phyloP scores from a whole-genome alignment of 83 land plant species.

The Picea engelmannii region DNA sequence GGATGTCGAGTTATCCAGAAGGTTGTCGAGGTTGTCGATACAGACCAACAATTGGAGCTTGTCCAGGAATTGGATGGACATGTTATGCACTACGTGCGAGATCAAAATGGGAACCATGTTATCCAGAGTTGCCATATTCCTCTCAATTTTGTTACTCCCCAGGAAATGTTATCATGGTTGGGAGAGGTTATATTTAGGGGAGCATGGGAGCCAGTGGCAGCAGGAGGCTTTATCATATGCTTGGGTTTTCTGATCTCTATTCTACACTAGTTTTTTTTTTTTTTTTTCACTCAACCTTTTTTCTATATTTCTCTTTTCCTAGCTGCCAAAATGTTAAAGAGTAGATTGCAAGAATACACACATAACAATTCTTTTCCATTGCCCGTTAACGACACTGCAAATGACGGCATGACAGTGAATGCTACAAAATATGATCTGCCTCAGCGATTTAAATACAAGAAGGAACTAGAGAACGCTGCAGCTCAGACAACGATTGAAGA shows the following conservation, averaged over 20 bases:
- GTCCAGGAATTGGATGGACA: conserved; percentile 64
- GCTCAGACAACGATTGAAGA: conserved; percentile 66
- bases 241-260: too few relatives aligned
- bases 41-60: conserved; percentile 54
- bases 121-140: conserved; percentile 49
- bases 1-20: conserved; percentile 98
- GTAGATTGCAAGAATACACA: conserved; percentile 43
- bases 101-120: conserved; percentile 74
- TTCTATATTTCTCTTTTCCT: too few relatives aligned
- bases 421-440: conserved; percentile 54
- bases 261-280: too few relatives aligned
- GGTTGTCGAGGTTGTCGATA: conserved; percentile 73
- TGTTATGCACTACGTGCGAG: conserved; percentile 63
- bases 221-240: too few relatives aligned
- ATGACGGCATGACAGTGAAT: conserved; percentile 47
- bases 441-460: conserved; percentile 48
- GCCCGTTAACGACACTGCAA: neutral
- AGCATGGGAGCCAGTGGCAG: too few relatives aligned
- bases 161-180: too few relatives aligned
- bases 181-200: too few relatives aligned
- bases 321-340: conserved; percentile 17
- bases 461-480: conserved; percentile 75
- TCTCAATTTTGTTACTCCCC: too few relatives aligned
- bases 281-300: too few relatives aligned
- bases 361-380: conserved; percentile 41